These are phyloP conservation scores for Gossypium longicalyx DNA, from an alignment of 345 rosid species.

Conservation along the genomic window DNA sequence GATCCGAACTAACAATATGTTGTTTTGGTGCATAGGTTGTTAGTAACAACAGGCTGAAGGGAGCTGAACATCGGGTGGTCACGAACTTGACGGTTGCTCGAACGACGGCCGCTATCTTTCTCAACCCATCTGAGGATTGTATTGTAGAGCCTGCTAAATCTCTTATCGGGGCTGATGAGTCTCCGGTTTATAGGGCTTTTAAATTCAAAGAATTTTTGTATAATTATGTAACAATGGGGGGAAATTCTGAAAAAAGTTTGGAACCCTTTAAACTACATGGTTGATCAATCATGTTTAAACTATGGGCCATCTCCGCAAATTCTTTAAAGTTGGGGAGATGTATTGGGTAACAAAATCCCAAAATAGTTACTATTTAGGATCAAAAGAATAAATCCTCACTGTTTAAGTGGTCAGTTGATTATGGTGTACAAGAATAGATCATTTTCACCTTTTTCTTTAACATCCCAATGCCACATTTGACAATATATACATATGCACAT, in stretches of 20 bases:
- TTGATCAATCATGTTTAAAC: no score
- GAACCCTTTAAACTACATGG: constrained; percentile 7
- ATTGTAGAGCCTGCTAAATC: constrained; percentile 15
- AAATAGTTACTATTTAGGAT: no score
- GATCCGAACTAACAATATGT: no score
- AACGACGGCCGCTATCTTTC: constrained; percentile 20
- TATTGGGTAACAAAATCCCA: no score
- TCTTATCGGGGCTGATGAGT: constrained; percentile 3
- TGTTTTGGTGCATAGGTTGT: neutral
- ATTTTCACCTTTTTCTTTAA: no score
- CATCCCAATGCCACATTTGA: no score
- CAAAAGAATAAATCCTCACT: no score
- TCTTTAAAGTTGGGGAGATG: no score
- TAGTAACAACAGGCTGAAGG: neutral
- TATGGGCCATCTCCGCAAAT: no score
- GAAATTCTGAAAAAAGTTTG: neutral
- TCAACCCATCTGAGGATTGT: constrained; percentile 1
- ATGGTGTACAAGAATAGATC: no score
- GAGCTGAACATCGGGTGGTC: constrained; percentile 32
- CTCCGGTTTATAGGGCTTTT: constrained; percentile 13
- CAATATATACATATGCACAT: no score
- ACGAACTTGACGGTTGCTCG: constrained; percentile 19
- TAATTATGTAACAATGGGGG: neutral
- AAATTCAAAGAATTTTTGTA: constrained; percentile 1
- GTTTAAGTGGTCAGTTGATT: no score